Evolutionary conservation across 257 asterid genomes (phyloP), one percentile per base, ranked within the genome.

Genomic region (Prunella vulgaris): DNA sequence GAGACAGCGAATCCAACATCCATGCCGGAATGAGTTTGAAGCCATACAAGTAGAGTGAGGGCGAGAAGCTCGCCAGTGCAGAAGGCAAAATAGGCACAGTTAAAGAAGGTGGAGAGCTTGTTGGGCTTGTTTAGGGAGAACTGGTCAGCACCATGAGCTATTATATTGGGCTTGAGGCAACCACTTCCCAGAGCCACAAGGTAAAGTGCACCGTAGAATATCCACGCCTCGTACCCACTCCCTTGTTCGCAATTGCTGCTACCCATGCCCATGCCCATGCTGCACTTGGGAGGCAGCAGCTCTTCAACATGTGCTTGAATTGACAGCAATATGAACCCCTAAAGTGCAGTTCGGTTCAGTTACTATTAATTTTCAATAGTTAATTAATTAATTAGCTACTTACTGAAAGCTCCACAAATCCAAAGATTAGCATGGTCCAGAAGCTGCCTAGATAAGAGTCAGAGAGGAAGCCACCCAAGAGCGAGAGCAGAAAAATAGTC

Each of bases 151-250:
- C 88, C 96, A 9, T 83, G 96, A 0, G 93, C 84, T 66, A 89
- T 89, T 27, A 89, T 89, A 67, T 86, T 89, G 1, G 93, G 93
- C 80, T 89, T 89, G 63, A 89, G 53, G 54, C 88, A 89, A 0
- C 96, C 96, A 54, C 96, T 88, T 42, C 96, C 96, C 7, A 86
- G 53, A 7, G 96, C 96, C 38, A 89, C 91, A 33, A 89, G 78
- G 70, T 82, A 86, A 5, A 89, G 79, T 3, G 93, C 96, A 58
- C 81, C 74, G 59, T 75, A 89, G 73, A 89, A 84, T 63, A 89
- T 85, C 81, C 71, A 74, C 2, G 91, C 86, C 79, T 75, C 53
- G 77, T 84, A 89, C 3, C 91, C 96, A 30, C 60, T 60, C 2
- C 81, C 93, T 74, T 86, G 78, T 76, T 66, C 67, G 20, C 89